Conservation (phyloP, 2,329 filamentous ascomycete species). For the Aspergillus fischeri region DNA sequence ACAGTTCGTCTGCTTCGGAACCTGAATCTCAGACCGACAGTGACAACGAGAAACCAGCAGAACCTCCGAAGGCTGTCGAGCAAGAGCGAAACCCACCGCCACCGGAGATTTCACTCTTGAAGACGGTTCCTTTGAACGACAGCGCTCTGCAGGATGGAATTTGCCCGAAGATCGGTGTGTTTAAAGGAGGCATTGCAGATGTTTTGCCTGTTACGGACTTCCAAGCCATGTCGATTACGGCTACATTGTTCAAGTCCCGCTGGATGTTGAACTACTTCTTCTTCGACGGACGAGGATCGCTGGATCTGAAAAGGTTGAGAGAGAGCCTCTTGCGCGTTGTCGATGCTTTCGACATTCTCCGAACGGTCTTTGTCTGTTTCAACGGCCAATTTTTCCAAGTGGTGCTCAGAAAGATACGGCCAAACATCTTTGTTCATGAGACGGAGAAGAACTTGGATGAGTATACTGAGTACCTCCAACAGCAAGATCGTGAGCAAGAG, state of each 20-base stretch:
- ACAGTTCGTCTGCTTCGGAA: conserved; percentile 11
- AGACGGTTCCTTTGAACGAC: conserved; percentile 23
- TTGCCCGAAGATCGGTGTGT: conserved; percentile 49
- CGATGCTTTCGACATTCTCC: conserved; percentile 58
- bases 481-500: conserved; percentile 52
- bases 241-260: conserved; percentile 32
- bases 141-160: conserved; percentile 48
- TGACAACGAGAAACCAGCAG: conserved; percentile 7
- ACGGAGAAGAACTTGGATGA: conserved; percentile 49
- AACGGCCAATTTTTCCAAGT: conserved; percentile 52
- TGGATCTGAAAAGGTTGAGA: conserved; percentile 44
- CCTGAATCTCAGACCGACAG: conserved; percentile 16
- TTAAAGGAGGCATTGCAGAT: conserved; percentile 51
- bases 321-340: conserved; percentile 50
- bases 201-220: conserved; percentile 55
- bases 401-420: conserved; percentile 53
- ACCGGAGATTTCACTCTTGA: conserved; percentile 22
- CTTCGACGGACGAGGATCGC: conserved; percentile 48
- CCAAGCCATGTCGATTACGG: conserved; percentile 35
- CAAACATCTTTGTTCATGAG: conserved; percentile 51
- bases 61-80: conserved; percentile 1
- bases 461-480: conserved; percentile 53
- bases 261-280: conserved; percentile 53
- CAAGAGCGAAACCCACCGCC: conserved; percentile 1
- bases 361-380: conserved; percentile 60